Evolutionary conservation across 495 filamentous ascomycete genomes (phyloP), one percentile per base, ranked within the genome.

Genomic region (Corynascus novoguineensis): DNA sequence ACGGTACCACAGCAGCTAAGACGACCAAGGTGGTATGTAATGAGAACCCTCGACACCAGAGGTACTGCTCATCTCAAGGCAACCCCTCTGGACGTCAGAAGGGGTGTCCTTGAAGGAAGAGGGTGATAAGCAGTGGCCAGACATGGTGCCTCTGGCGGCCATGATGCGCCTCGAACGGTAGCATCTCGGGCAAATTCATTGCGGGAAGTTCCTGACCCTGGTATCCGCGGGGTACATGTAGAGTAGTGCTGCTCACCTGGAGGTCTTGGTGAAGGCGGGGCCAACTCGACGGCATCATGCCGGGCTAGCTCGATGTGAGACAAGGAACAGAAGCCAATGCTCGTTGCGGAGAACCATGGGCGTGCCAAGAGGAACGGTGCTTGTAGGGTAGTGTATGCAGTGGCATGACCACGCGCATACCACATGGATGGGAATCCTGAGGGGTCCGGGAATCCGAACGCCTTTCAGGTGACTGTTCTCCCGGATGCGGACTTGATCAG

Each of bases 281-380:
- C 22, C 15, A 14, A 12, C 19, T 38, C 44, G 48, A 28, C 42
- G 22, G 38, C 51, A 15, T 12, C 21, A 7, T 6, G 31, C 15
- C 19, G 27, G 41, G 37, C 6, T 5, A 12, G 41, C 19, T 14
- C 28, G 52, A 19, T 29, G 35, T 41, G 42, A 31, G 31, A 47
- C 42, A 25, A 48, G 53, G 24, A 44, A 48, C n/a, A n/a, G 53
- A 55, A 55, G 41, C 21, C 38, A 11, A 42, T 46, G 52, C 38
- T 21, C 25, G 29, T 22, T 47, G 21, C 42, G 19, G 25, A 45
- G 51, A 22, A 25, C 14, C 28, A n/a, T 0, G 25, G 17, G 51
- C 6, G 15, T 29, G 28, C 41, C 40, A 55, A 19, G 24, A 12
- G 31, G 22, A n/a, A n/a, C n/a, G n/a, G n/a, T n/a, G n/a, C n/a